Percentiles rank a stretch among this genome's conserved stretches.
Evolutionary conservation across 1,139 yeast species (phyloP).

Genomic region (Geotrichum aggregatum): DNA sequence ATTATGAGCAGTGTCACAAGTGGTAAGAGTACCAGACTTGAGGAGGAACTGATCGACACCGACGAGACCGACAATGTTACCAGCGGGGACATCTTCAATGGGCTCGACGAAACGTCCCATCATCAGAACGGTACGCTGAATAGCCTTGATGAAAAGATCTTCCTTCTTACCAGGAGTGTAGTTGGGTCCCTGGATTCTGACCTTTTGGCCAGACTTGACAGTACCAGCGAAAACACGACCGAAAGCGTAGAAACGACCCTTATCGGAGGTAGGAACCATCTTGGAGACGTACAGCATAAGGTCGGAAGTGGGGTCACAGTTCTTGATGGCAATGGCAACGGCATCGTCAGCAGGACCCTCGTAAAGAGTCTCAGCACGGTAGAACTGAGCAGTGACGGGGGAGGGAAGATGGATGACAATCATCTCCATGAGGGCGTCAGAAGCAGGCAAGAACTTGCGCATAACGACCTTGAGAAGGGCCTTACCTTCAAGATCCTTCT

Average conservation of each 20-base stretch:
- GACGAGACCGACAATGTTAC: slow-evolving; percentile 99
- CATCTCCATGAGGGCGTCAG: slow-evolving; percentile 99
- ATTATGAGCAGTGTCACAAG: slow-evolving; percentile 96
- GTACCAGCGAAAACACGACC: slow-evolving; percentile 99
- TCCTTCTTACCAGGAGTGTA: slow-evolving; percentile 97
- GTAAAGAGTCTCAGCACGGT: slow-evolving; percentile 98
- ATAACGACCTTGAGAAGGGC: slow-evolving; percentile 96
- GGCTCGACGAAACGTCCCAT: slow-evolving; percentile 99
- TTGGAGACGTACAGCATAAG: slow-evolving; percentile 99
- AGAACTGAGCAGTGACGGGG: slow-evolving; percentile 97
- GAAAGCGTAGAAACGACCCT: slow-evolving; percentile 99
- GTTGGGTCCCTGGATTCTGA: slow-evolving; percentile 99
- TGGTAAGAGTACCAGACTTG: slow-evolving; percentile 98
- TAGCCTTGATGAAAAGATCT: slow-evolving; percentile 92
- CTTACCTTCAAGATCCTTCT: slow-evolving; percentile 97
- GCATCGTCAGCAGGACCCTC: slow-evolving; percentile 98
- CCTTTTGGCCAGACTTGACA: slow-evolving; percentile 97
- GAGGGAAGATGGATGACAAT: slow-evolving; percentile 98
- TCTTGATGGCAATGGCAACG: slow-evolving; percentile 85
- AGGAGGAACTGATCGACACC: slow-evolving; percentile 99
- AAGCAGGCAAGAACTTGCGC: slow-evolving; percentile 99
- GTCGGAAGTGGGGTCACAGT: slow-evolving; percentile 98
- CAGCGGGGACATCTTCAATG: slow-evolving; percentile 99
- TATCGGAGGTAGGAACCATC: slow-evolving; percentile 99
- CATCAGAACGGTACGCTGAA: slow-evolving; percentile 99